Base-by-base conservation (phyloP, 1,284 basidiomycete species). In the Porodaedalea pini region DNA sequence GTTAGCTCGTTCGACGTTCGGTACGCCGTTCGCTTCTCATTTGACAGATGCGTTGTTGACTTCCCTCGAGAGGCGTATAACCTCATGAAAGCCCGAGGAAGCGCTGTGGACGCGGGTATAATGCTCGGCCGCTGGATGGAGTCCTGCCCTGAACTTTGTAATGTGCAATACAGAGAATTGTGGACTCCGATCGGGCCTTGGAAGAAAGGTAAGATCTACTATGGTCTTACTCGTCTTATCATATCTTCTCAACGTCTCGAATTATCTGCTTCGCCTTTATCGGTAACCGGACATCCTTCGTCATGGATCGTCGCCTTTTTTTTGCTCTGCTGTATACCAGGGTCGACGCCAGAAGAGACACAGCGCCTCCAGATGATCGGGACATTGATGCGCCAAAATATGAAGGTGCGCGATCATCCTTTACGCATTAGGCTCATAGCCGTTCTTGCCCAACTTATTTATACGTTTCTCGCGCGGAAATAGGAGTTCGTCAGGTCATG, bases 141-240 rank as follows among this genome's bases (percentile, higher is more conserved):
- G 8, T 43, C 45, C 45, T 58, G 60, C 39, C 62, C 50, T 23
- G 43, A 48, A 27, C 53, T 63, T 27, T 44, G 29, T 36, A 40
- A 61, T 10, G 56, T 56, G 11, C 53, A 58, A 27, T 56, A 59
- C 27, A 44, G 51, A 37, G 58, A 57, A 21, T 25, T 61, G 11
- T 60, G 32, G 25, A 57, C 62, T 13, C 62, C 63, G 15, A 50
- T 64, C 15, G 63, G 63, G 10, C 59, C 63, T 3, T 64, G 62
- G 61, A 52, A 58, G 32, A 59, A 54, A 54, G 62, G 60, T 56
- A 19, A 50, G 49, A n/a, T 27, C 4, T 7, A 36, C 6, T 21
- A 10, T 40, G 11, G 10, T 13, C 11, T 27, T 48, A 23, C 25
- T 29, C n/a, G 15, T 47, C 25, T 29, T 25, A 10, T 31, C 45